A percentile compares a stretch with the other conserved stretches of the same genome.
These are phyloP conservation scores for Ganoderma sinense DNA, from an alignment of 1,284 basidiomycete genomes.

Conservation along the genomic window DNA sequence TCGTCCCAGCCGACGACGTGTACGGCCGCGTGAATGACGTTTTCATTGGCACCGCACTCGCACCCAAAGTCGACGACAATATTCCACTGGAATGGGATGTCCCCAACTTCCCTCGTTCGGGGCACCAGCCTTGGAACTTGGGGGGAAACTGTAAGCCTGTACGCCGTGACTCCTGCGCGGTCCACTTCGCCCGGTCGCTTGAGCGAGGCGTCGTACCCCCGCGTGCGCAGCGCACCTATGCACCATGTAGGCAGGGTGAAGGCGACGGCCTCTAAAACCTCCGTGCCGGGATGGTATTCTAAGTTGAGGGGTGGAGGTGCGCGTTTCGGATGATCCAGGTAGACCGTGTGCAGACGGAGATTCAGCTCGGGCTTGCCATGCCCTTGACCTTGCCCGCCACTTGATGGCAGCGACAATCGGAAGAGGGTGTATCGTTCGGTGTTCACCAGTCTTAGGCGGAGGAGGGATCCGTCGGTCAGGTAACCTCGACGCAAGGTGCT, in stretches of 20 bases:
- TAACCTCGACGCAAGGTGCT: not conserved
- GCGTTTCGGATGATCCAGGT: not conserved
- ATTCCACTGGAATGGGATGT: not conserved
- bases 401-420: not conserved
- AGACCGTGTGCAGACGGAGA: not conserved
- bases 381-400: too few species aligned
- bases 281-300: too few species aligned
- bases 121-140: too few species aligned
- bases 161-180: too few species aligned
- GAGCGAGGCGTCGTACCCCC: not conserved
- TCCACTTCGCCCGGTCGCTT: too few species aligned
- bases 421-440: too few species aligned
- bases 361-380: too few species aligned
- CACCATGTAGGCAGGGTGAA: not conserved
- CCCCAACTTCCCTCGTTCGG: too few species aligned
- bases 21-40: too few species aligned
- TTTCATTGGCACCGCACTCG: not conserved
- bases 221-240: not conserved
- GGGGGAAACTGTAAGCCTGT: not conserved
- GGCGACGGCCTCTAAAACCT: not conserved
- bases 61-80: not conserved
- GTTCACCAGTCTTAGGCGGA: too few species aligned
- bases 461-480: too few species aligned
- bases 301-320: not conserved
- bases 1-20: too few species aligned